Evolutionary conservation across 2,329 filamentous ascomycete species (phyloP), one percentile per base, ranked within the genome.

Genomic region (Cordyceps cicadae): DNA sequence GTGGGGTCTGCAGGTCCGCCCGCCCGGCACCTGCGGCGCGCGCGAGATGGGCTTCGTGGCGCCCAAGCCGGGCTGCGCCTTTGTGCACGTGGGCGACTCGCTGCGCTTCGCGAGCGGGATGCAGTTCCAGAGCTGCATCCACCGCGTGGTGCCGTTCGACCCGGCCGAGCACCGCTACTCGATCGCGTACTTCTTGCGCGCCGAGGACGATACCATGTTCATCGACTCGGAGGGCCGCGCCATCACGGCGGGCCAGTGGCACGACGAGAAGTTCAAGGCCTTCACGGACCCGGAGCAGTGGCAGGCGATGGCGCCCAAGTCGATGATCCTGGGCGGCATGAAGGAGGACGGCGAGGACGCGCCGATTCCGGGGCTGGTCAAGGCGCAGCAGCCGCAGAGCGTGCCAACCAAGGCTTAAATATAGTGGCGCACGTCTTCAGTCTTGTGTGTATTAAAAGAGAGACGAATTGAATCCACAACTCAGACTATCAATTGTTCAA

Each of bases 71-170:
- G 80, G 80, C 61, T 76, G 74, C 64, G 82, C 81, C 37, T 76
- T 85, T 66, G 74, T 85, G 65, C 80, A 85, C 69, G 79, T 85
- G 17, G 82, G 82, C 62, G 82, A 86, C 74, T 81, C 80, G 29
- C 75, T 85, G 63, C 77, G 81, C 49, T 84, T 84, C 65, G 77
- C 79, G 3, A 78, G 75, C 61, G 79, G 76, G 49, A 77, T 79
- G 70, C 79, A 75, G 61, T 76, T 84, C 71, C 77, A 81, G 70
- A 81, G 78, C 43, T 82, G 80, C 74, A 81, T 84, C 68, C 81
- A 84, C 74, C 75, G 80, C 62, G 81, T 84, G 32, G 79, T 84
- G 21, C 81, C 81, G 0, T 77, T 78, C 63, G 69, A 81, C 70
- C 74, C 76, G 24, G 66, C 68, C 46, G 78, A 83, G 78, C 78